phyloP scores from a whole-genome alignment of 192 early-diverging fungal species.

The Umbelopsis sp. region DNA sequence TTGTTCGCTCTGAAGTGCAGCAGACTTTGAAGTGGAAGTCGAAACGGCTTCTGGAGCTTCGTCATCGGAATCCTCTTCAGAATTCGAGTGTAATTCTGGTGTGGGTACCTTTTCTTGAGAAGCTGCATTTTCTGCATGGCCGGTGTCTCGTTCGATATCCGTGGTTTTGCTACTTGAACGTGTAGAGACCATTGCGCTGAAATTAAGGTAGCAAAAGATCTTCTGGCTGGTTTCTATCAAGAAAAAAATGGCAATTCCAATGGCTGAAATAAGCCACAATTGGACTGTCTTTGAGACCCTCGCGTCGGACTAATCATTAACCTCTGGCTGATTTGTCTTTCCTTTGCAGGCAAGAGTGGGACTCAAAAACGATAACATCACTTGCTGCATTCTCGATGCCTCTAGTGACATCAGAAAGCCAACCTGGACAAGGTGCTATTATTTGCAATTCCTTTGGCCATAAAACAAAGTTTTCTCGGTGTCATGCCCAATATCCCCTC shows the following conservation, averaged over 20 bases:
- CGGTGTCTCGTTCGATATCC: neutral
- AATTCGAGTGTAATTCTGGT: neutral
- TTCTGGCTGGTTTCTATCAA: neutral
- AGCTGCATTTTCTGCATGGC: neutral
- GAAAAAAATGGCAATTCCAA: neutral
- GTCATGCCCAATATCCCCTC: slow-evolving; percentile 56
- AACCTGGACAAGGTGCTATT: slow-evolving; percentile 37
- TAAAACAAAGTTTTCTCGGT: slow-evolving; percentile 32
- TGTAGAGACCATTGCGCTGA: neutral
- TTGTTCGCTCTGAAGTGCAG: slow-evolving; percentile 13
- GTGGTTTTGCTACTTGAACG: neutral
- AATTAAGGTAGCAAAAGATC: no score
- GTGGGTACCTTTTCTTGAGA: neutral
- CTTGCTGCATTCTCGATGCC: no score
- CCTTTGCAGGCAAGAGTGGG: no score
- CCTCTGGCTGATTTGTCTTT: no score
- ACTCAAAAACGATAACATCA: no score
- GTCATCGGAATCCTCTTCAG: slow-evolving; percentile 34
- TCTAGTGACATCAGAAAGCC: slow-evolving; percentile 3
- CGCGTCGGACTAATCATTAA: no score
- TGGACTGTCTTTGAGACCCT: no score
- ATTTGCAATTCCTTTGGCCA: slow-evolving; percentile 23
- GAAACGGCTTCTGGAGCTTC: slow-evolving; percentile 44
- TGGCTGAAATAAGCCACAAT: neutral
- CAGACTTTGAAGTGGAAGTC: slow-evolving; percentile 17